Evolutionary conservation across 805 yeast species (phyloP).

Genomic region (Sungouiella blattae): DNA sequence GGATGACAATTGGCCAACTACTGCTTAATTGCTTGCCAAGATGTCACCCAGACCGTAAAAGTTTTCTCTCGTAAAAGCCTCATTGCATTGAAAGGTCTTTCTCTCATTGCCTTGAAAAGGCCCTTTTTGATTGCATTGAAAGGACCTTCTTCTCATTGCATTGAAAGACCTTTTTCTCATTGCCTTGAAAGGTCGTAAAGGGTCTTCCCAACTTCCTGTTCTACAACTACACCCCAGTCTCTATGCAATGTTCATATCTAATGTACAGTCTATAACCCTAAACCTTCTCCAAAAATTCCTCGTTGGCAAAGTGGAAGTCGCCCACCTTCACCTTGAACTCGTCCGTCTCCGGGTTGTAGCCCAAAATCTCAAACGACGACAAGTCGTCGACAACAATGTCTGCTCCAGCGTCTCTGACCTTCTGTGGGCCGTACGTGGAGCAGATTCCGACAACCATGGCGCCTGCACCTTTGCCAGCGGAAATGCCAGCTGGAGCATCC

Average conservation of each 20-base stretch:
- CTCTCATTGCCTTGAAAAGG: too few species aligned
- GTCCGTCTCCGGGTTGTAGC: conserved; percentile 44
- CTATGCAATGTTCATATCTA: conserved; percentile 3
- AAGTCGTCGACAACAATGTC: conserved; percentile 77
- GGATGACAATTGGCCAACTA: too few species aligned
- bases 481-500: conserved; percentile 86
- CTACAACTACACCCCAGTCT: background rate
- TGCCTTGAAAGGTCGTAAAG: too few species aligned
- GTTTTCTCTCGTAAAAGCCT: too few species aligned
- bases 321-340: conserved; percentile 39
- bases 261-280: conserved; percentile 4
- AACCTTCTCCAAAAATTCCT: conserved; percentile 29
- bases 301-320: conserved; percentile 43
- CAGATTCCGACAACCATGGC: conserved; percentile 82
- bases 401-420: conserved; percentile 73
- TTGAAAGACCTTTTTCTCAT: too few species aligned
- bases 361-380: conserved; percentile 55
- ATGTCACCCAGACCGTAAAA: too few species aligned
- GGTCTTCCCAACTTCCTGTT: too few species aligned
- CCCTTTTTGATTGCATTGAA: too few species aligned
- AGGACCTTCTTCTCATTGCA: too few species aligned
- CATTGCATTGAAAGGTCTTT: too few species aligned
- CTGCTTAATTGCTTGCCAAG: too few species aligned
- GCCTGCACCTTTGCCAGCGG: conserved; percentile 81
- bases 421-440: conserved; percentile 68